Evolutionary conservation across 495 filamentous ascomycete species (phyloP), one percentile per base, ranked within the genome.

Genomic region (Annulohypoxylon nitens): DNA sequence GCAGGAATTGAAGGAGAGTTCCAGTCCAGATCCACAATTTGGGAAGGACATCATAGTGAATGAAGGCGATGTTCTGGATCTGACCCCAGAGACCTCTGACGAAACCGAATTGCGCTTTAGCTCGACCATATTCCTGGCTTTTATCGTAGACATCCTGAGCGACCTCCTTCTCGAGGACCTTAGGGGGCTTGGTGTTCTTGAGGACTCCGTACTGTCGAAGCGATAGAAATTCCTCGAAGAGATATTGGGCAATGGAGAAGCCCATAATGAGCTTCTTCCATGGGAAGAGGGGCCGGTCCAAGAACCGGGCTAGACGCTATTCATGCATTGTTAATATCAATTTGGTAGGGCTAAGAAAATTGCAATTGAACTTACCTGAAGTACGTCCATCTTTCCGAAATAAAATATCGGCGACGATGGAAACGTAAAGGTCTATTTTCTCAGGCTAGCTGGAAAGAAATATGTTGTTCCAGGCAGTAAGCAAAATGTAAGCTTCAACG

Each of bases 211-310:
- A 97, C 78, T 99, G 96, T 25, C 97, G 93, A 50, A 92, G 81
- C 16, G 92, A 92, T 3, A 99, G 87, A 78, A 93, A 91, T 59
- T 90, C 89, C 77, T 98, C 96, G 72, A 99, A 91, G 53, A 92
- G 78, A 78, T 91, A 98, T 78, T 99, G 94, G 51, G 89, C 92
- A 68, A 97, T 70, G 10, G 94, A 95, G 83, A 99, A 98, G 62
- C 93, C 93, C 64, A 98, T 89, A 75, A 99, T 93, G 67, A 99
- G 89, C 78, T 88, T 90, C 90, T 98, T 99, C 96, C 96, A 99
- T 61, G 97, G 95, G 84, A 98, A 96, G 73, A 91, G 84, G 61
- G 96, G 95, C 74, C 93, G 90, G 86, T 99, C 97, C 54, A 98
- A 90, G 78, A 90, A 88, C 81, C 89, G 87, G 74, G 93, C 93